Evolutionary conservation across 179 eudicot genomes (phyloP), one percentile per base, ranked within the genome.

Genomic region (Vitellaria paradoxa): DNA sequence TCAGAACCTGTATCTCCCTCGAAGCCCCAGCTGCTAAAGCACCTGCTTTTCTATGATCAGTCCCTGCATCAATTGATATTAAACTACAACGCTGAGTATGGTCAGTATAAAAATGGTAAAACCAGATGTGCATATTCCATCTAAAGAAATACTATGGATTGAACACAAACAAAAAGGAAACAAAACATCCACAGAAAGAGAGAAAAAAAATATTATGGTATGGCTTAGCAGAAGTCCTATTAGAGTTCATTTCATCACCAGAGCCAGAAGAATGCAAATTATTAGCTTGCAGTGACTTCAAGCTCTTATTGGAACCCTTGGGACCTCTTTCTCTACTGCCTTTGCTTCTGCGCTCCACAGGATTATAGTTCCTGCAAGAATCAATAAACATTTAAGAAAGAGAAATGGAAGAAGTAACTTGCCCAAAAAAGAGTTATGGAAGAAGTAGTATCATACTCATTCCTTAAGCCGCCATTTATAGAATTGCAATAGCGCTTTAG

Each of bases 401-500:
- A 73, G 69, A 67, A 45, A 50, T 11, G n/a, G 46, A 62, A 49
- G 49, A 62, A 12, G 67, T 11, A 49, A 68, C 26, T 46, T 60
- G 60, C 13, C 37, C 24, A 30, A 30, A 30, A 42, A 42, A 30
- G 47, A 61, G 47, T 52, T 66, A 66, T 67, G 11, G 40, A 69
- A 37, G 23, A 50, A 8, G 70, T 23, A 11, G 71, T 30, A 11
- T 66, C 80, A 64, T 91, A 94, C 98, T 93, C 93, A 49, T 94
- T 93, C 97, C 87, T 91, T 52, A 93, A 86, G 80, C 97, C 98
- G 75, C 96, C 96, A 73, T 88, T 91, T 84, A 91, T 76, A 30
- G 97, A 94, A 87, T 94, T 94, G 65, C 97, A 94, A 69, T 93
- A 93, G 80, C 96, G 98, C 75, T 94, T 94, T 72, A 94, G 82